Conservation (phyloP, 1,139 yeast genomes). For the Zygosaccharomyces sapae region DNA sequence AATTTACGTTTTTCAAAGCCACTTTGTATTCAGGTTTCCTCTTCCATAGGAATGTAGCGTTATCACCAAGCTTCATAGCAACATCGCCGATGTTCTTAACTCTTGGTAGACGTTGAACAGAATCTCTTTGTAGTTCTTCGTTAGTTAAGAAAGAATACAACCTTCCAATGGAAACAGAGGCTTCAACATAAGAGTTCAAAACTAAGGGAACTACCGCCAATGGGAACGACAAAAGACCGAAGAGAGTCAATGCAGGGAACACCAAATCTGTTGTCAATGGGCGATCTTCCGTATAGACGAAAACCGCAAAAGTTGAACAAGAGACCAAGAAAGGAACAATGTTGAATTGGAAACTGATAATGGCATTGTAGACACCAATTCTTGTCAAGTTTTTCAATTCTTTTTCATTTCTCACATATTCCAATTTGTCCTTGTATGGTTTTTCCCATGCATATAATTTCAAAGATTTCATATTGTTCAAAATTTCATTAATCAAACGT, state of each 20-base stretch:
- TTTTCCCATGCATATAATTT: slow-evolving; percentile 94
- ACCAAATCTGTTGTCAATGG: slow-evolving; percentile 89
- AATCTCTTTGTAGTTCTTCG: slow-evolving; percentile 78
- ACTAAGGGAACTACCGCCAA: slow-evolving; percentile 89
- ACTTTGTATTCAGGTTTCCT: slow-evolving; percentile 71
- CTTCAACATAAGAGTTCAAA: slow-evolving; percentile 78
- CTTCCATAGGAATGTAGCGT: slow-evolving; percentile 88
- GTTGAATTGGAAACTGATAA: slow-evolving; percentile 73
- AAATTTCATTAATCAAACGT: slow-evolving; percentile 74
- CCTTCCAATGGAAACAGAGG: slow-evolving; percentile 82
- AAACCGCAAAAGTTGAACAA: slow-evolving; percentile 84
- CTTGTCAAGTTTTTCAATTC: slow-evolving; percentile 74
- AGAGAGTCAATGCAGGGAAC: slow-evolving; percentile 87
- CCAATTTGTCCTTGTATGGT: slow-evolving; percentile 72
- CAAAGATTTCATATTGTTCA: slow-evolving; percentile 86
- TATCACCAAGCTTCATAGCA: slow-evolving; percentile 55
- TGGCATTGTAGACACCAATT: slow-evolving; percentile 75
- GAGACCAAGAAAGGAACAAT: slow-evolving; percentile 90
- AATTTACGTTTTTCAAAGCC: slow-evolving; percentile 70
- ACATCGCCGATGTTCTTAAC: slow-evolving; percentile 58
- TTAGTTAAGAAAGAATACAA: slow-evolving; percentile 66
- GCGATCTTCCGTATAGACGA: slow-evolving; percentile 56
- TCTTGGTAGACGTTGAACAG: slow-evolving; percentile 58
- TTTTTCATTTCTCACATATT: slow-evolving; percentile 79
- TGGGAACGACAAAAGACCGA: slow-evolving; percentile 85